phyloP scores from a whole-genome alignment of 176 grass and related monocot species.

The Ananas comosus region DNA sequence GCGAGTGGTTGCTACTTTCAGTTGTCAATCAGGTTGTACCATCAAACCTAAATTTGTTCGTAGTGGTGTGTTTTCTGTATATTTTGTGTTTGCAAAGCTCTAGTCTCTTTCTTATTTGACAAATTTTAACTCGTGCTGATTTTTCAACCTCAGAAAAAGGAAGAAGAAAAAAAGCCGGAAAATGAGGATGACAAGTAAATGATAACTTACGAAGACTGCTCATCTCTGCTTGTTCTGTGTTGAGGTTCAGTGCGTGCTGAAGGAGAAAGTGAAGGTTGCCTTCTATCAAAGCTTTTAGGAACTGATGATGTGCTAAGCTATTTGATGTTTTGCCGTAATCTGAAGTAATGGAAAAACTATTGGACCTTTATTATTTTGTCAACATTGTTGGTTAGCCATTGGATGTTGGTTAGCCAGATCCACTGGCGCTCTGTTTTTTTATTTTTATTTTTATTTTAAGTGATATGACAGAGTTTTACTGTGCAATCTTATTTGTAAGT shows the following conservation, averaged over 20 bases:
- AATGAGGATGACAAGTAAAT: neutral
- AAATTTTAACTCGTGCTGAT: neutral
- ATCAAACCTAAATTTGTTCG: neutral
- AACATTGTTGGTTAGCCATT: neutral
- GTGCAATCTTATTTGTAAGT: neutral
- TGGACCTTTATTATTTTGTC: neutral
- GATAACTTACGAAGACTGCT: neutral
- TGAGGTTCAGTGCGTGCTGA: neutral
- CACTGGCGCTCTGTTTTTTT: too few species aligned
- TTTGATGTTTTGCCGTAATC: neutral
- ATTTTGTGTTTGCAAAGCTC: neutral
- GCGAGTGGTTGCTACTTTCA: too few species aligned
- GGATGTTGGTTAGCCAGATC: neutral
- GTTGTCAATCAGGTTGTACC: neutral
- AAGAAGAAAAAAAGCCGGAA: neutral
- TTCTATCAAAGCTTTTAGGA: neutral
- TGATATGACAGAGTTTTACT: neutral
- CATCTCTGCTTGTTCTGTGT: neutral
- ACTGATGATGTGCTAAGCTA: neutral
- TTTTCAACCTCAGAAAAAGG: neutral
- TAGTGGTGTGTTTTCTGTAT: neutral
- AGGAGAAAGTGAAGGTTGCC: neutral
- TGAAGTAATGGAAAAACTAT: neutral
- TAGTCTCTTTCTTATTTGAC: neutral
- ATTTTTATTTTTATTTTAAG: neutral